A percentile compares a stretch with the other conserved stretches of the same genome.
Evolutionary conservation across 352 stramenopile species (phyloP).

Genomic region (Aphanomyces euteiches): DNA sequence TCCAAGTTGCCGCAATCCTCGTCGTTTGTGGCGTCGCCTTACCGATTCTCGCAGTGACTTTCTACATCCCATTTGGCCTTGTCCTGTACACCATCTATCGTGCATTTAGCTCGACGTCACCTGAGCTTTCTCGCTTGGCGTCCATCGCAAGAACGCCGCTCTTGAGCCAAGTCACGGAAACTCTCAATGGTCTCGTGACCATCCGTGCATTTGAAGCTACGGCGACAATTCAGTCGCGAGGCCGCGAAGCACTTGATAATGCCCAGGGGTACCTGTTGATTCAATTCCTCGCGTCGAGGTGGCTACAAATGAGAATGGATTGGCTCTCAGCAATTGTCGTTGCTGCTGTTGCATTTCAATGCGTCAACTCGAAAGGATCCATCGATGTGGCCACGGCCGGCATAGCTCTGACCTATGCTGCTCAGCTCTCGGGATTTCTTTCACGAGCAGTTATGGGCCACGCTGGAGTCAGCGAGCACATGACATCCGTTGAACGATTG

Average conservation of each 20-base stretch:
- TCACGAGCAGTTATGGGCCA: constrained; percentile 11
- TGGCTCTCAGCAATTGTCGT: constrained; percentile 86
- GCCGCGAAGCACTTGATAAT: constrained; percentile 47
- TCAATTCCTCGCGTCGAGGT: constrained; percentile 91
- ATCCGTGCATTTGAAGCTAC: constrained; percentile 47
- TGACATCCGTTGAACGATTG: constrained; percentile 89
- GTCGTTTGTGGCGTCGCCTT: constrained; percentile 61
- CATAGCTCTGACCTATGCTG: constrained; percentile 82
- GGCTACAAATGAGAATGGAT: constrained; percentile 93
- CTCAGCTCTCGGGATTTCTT: constrained; percentile 75
- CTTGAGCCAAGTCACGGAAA: constrained; percentile 63
- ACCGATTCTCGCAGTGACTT: constrained; percentile 41
- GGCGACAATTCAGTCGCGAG: constrained; percentile 36
- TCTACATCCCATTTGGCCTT: constrained; percentile 61
- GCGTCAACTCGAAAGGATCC: constrained; percentile 53
- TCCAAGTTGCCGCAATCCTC: constrained; percentile 61
- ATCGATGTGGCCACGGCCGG: constrained; percentile 82
- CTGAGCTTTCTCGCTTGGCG: constrained; percentile 64
- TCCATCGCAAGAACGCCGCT: constrained; percentile 77
- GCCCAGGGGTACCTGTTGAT: constrained; percentile 87
- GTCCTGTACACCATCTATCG: constrained; percentile 39
- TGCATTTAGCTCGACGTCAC: constrained; percentile 61
- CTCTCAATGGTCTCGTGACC: constrained; percentile 38
- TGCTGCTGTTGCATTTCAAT: constrained; percentile 82
- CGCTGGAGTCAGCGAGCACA: constrained; percentile 84